Evolutionary conservation across 2,329 filamentous ascomycete genomes (phyloP).

Genomic region (Aspergillus brunneoviolaceus): DNA sequence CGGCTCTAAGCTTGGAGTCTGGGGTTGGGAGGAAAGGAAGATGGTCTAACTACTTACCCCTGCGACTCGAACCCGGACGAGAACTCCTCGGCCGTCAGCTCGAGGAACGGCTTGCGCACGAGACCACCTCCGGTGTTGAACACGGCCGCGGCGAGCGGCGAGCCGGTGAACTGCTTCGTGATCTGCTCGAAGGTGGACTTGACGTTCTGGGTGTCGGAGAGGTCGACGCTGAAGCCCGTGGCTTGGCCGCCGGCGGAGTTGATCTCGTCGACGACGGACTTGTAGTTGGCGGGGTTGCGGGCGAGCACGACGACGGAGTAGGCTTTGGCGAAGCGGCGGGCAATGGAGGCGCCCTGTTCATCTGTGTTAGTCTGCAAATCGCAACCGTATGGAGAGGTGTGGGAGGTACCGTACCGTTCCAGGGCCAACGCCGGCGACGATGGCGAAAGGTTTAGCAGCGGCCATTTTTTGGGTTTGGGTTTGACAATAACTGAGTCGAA

Average conservation of each 20-base stretch:
- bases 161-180: slow-evolving; percentile 52
- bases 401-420: slow-evolving; percentile 39
- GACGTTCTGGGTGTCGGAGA: slow-evolving; percentile 54
- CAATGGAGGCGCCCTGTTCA: slow-evolving; percentile 55
- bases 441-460: slow-evolving; percentile 41
- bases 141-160: slow-evolving; percentile 53
- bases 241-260: slow-evolving; percentile 59
- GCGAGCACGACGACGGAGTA: slow-evolving; percentile 63
- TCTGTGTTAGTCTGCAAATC: not conserved
- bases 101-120: slow-evolving; percentile 60
- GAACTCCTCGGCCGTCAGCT: slow-evolving; percentile 60
- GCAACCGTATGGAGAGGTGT: not conserved
- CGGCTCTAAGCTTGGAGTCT: too few species aligned
- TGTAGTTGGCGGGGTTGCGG: slow-evolving; percentile 57
- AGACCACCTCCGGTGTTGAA: slow-evolving; percentile 62
- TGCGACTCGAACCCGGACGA: slow-evolving; percentile 50
- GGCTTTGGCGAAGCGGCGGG: slow-evolving; percentile 56
- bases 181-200: slow-evolving; percentile 55
- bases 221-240: slow-evolving; percentile 60
- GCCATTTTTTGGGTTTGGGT: slow-evolving; percentile 24
- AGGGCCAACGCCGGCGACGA: slow-evolving; percentile 49
- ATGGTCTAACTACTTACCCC: slow-evolving; percentile 38
- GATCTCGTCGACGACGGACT: slow-evolving; percentile 59
- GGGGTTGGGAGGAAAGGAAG: too few species aligned
- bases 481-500: too few species aligned